Conservation (phyloP, 2,329 filamentous ascomycete species). For the Aspergillus novoparasiticus region DNA sequence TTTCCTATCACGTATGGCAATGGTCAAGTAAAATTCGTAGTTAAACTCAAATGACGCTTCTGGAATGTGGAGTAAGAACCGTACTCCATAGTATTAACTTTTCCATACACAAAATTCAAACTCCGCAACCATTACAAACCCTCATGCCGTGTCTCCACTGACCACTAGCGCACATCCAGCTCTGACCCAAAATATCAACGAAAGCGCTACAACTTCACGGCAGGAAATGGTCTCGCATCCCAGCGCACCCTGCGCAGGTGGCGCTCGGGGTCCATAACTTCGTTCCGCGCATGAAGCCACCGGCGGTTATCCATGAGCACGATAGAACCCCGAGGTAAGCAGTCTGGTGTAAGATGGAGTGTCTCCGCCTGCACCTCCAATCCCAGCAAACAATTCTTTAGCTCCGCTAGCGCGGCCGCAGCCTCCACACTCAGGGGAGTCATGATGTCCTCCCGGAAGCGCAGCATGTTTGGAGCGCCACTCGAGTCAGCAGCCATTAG, state of each 20-base stretch:
- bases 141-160: neutral
- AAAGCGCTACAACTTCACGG: neutral
- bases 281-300: conserved; percentile 6
- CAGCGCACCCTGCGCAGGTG: neutral
- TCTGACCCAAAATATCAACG: too few species aligned
- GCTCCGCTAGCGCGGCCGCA: conserved; percentile 29
- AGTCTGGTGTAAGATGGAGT: conserved; percentile 25
- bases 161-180: too few species aligned
- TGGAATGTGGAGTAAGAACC: neutral
- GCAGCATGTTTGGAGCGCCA: neutral
- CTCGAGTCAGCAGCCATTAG: conserved; percentile 17
- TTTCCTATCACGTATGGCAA: neutral
- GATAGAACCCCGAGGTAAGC: neutral
- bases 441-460: conserved; percentile 17
- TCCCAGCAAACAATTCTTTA: conserved; percentile 27
- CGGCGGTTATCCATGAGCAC: conserved; percentile 1
- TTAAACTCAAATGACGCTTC: neutral
- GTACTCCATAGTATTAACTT: neutral
- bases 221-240: neutral
- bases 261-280: neutral
- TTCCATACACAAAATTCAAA: neutral
- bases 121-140: neutral
- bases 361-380: conserved; percentile 14
- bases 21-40: neutral
- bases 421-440: conserved; percentile 22